Evolutionary conservation across 768 basidiomycete genomes (phyloP), one percentile per base, ranked within the genome.

Genomic region (Lentinula sp.): DNA sequence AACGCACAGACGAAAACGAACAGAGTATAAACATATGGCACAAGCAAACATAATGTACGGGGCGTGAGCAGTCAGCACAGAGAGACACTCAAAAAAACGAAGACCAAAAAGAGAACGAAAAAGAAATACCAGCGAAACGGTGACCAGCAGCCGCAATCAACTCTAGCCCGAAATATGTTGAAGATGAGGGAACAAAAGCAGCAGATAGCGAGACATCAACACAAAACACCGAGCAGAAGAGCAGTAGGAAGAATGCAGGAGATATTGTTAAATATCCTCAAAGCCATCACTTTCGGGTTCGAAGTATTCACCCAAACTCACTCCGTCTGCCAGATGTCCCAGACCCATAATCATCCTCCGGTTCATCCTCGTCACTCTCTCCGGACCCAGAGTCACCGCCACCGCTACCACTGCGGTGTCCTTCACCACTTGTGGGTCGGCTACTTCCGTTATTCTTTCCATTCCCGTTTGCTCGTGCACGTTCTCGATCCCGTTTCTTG

Each of bases 401-500:
- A 42, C 48, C 50, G 59, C 32, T 60, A 31, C 49, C 59, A 18
- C 43, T 18, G 16, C 45, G 56, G 34, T 31, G 15, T 48, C 42
- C 56, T 48, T 57, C 56, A 21, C 28, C 56, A 18, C 56, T 42
- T 28, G 21, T 32, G n/a, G 57, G 46, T 23, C 48, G 28, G 15
- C 34, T 45, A n/a, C 6, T 21, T 5, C 40, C 31, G 8, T 31
- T 5, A 15, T 5, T 56, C n/a, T 21, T 18, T 7, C 45, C 37
- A 40, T 28, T 46, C n/a, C 37, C 57, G 37, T 40, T 54, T n/a
- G 21, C 61, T 23, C 64, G 64, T 51, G 60, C 63, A 23, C 65
- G 67, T 59, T 73, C 73, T 55, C 69, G 69, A 54, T 70, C 69
- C 21, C 74, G 70, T 61, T 74, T 75, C 64, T 72, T 74, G 56